A percentile compares a stretch with the other conserved stretches of the same genome.
Evolutionary conservation across 108 stramenopile genomes (phyloP).

Genomic region (Cyclostephanos tholiformis): DNA sequence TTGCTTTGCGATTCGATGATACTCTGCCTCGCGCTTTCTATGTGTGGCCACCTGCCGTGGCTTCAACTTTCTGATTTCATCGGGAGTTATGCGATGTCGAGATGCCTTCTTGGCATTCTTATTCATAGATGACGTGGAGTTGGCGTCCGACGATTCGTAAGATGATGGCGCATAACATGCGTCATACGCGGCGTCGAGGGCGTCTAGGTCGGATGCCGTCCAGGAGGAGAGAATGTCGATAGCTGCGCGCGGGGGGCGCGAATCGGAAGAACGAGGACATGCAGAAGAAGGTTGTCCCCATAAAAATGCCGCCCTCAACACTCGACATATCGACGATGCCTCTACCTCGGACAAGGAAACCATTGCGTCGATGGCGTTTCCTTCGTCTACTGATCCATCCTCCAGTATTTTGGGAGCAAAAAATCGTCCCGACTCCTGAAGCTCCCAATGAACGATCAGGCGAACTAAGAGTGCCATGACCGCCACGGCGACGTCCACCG

Average conservation of each 20-base stretch:
- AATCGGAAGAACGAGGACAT: conserved; percentile 1
- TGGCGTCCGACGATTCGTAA: background rate
- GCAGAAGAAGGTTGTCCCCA: conserved; percentile 1
- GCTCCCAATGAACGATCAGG: conserved; percentile 73
- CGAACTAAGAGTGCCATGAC: conserved; percentile 67
- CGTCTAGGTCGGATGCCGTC: conserved; percentile 66
- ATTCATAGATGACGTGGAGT: conserved; percentile 15
- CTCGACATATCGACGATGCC: conserved; percentile 44
- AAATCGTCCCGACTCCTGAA: conserved; percentile 40
- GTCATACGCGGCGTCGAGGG: conserved; percentile 59
- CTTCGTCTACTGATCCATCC: conserved; percentile 41
- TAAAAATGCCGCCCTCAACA: conserved; percentile 48
- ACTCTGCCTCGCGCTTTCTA: conserved; percentile 59
- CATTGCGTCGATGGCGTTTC: conserved; percentile 7
- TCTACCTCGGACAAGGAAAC: conserved; percentile 38
- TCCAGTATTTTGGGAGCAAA: conserved; percentile 44
- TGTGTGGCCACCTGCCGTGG: conserved; percentile 71
- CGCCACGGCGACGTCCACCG: conserved; percentile 52
- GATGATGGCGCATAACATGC: conserved; percentile 39
- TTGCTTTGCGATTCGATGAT: conserved; percentile 49
- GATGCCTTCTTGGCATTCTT: conserved; percentile 21
- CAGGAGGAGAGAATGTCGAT: conserved; percentile 77
- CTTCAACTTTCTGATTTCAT: conserved; percentile 64
- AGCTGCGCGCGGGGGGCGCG: conserved; percentile 59
- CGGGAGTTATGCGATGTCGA: conserved; percentile 21